Base-by-base conservation (phyloP, 768 basidiomycete species). In the Termitomyces sp. region DNA sequence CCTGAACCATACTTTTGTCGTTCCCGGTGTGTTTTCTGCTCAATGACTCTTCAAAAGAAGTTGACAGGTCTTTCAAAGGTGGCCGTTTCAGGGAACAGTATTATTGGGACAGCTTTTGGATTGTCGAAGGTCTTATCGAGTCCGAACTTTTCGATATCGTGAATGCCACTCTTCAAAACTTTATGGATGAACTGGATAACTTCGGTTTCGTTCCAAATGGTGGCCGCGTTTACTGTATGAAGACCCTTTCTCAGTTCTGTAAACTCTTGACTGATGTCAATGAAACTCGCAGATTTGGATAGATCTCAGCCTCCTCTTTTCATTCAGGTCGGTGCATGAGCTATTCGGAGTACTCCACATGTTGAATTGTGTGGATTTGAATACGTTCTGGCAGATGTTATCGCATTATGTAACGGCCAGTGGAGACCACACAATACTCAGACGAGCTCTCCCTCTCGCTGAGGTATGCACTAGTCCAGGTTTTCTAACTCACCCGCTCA, bases 191-290 rank as follows among this genome's bases (percentile, higher is more conserved):
- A 69, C 76, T 98, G 49, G 84, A 89, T 43, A 68, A 70, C 26
- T 84, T 91, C 66, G 95, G 95, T 0, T 98, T 97, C 75, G 88
- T 98, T 62, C 95, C 95, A 1, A 98, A 97, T 66, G 95, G 95
- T 7, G 95, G 93, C 4, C 81, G 94, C 12, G 93, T 91, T 53
- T 97, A 97, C 67, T 97, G 88, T 88, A 66, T 51, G 72, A 57
- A 23, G 14, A 43, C 58, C 28, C 7, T 66, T 28, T 26, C 44
- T 8, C 23, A 23, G 23, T 52, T 1, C 8, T 43, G 20, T 47
- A 4, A 12, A 30, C 53, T 55, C 40, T 62, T 32, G 28, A n/a
- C 93, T 96, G 68, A 58, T 32, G 52, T 57, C 32, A 44, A 55
- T n/a, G 12, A 23, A 50, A 33, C n/a, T 50, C 7, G 26, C 28